These are phyloP conservation scores for Calonectria crousiana DNA, from an alignment of 2,329 filamentous ascomycete genomes.

Conservation along the genomic window DNA sequence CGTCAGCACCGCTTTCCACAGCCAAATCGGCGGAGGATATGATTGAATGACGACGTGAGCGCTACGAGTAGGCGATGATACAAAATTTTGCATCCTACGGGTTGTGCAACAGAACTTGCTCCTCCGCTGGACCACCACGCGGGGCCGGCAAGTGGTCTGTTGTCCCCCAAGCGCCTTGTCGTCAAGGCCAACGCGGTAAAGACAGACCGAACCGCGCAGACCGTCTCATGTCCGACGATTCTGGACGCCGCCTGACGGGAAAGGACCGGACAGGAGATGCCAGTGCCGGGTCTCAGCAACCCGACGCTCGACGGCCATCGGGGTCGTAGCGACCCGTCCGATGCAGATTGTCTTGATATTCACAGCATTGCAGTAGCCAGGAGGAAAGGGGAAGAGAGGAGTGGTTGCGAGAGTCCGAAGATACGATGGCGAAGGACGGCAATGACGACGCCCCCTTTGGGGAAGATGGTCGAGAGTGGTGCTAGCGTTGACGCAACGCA, in stretches of 20 bases:
- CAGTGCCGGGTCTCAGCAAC: conserved; percentile 35
- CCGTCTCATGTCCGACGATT: conserved; percentile 37
- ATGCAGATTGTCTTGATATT: conserved; percentile 48
- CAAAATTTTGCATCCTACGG: conserved; percentile 44
- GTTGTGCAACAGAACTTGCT: conserved; percentile 40
- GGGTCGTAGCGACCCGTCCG: conserved; percentile 39
- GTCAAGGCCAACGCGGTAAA: conserved; percentile 38
- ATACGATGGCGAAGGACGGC: conserved; percentile 18
- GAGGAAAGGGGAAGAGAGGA: conserved; percentile 27
- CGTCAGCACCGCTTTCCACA: conserved; percentile 95
- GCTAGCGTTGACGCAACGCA: conserved; percentile 24
- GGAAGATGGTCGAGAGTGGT: conserved; percentile 21
- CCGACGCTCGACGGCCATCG: conserved; percentile 35
- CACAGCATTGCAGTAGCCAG: conserved; percentile 38
- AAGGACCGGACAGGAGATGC: conserved; percentile 36
- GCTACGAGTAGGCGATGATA: conserved; percentile 45
- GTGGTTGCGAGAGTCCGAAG: conserved; percentile 22
- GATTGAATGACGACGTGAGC: conserved; percentile 57
- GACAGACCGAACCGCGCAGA: conserved; percentile 34
- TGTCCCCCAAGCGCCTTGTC: conserved; percentile 39
- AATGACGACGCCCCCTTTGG: conserved; percentile 15
- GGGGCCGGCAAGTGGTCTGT: conserved; percentile 34
- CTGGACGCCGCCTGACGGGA: conserved; percentile 35
- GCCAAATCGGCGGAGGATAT: conserved; percentile 81
- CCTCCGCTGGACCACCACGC: conserved; percentile 35